phyloP scores from a whole-genome alignment of 2,329 filamentous ascomycete genomes.

The Ophiocordyceps unilateralis region DNA sequence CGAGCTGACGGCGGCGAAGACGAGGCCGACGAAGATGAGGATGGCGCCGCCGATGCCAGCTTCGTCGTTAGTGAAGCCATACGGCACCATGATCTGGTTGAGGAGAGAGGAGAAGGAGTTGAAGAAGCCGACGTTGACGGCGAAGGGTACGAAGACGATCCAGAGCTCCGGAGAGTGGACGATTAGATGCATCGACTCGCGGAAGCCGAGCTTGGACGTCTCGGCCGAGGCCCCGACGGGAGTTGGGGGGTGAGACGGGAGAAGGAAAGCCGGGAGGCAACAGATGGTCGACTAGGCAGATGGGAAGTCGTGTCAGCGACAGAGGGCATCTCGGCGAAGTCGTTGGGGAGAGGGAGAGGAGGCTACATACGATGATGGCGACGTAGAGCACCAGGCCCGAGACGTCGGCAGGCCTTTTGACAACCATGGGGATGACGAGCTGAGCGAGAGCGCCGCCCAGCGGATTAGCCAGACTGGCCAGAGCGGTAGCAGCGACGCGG shows the following conservation, averaged over 20 bases:
- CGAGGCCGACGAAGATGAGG: conserved; percentile 74
- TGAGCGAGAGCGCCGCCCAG: conserved; percentile 80
- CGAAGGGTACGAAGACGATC: conserved; percentile 66
- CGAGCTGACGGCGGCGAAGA: conserved; percentile 56
- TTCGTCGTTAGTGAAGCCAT: conserved; percentile 67
- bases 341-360: not conserved
- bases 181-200: conserved; percentile 35
- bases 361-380: conserved; percentile 54
- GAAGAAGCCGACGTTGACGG: conserved; percentile 80
- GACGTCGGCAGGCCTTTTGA: conserved; percentile 42
- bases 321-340: not conserved
- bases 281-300: conserved; percentile 23
- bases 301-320: not conserved
- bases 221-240: conserved; percentile 54
- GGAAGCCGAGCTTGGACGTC: conserved; percentile 35
- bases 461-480: conserved; percentile 75
- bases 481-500: conserved; percentile 71
- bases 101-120: conserved; percentile 78
- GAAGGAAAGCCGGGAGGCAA: conserved; percentile 61
- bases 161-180: conserved; percentile 51
- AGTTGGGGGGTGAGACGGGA: conserved; percentile 60
- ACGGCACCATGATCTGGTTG: conserved; percentile 77
- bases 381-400: conserved; percentile 75
- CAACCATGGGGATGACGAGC: conserved; percentile 68
- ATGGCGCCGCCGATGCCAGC: conserved; percentile 82